These are phyloP conservation scores for Cucumis melo DNA, from an alignment of 306 rosid genomes.

Conservation along the genomic window DNA sequence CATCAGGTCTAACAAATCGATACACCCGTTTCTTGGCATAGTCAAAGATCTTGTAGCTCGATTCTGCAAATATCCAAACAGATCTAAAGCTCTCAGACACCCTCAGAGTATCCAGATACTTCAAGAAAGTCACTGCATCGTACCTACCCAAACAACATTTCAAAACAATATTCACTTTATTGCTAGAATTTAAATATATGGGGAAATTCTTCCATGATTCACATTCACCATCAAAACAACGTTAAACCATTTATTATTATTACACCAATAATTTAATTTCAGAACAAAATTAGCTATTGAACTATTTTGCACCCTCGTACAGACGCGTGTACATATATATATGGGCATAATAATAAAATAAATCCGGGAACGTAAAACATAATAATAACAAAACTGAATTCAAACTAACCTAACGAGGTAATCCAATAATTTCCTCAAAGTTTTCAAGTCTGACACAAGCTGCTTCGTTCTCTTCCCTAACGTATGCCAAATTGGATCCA, in stretches of 20 bases:
- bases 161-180: constrained; percentile 11
- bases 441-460: constrained; percentile 82
- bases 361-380: background rate
- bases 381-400: background rate
- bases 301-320: background rate
- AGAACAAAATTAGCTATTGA: background rate
- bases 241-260: background rate
- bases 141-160: constrained; percentile 40
- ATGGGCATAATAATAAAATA: background rate
- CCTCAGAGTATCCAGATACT: constrained; percentile 86
- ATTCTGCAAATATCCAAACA: constrained; percentile 95
- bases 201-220: background rate
- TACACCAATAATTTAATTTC: background rate
- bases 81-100: constrained; percentile 90
- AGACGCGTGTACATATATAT: background rate
- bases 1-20: constrained; percentile 53
- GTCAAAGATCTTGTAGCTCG: constrained; percentile 85
- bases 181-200: background rate
- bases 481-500: constrained; percentile 98
- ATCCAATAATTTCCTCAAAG: constrained; percentile 79
- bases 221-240: background rate
- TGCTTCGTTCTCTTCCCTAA: constrained; percentile 88
- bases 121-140: constrained; percentile 87
- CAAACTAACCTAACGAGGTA: constrained; percentile 58
- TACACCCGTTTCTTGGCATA: constrained; percentile 86